phyloP scores from a whole-genome alignment of 2,329 filamentous ascomycete genomes.

The Nemania sp. region DNA sequence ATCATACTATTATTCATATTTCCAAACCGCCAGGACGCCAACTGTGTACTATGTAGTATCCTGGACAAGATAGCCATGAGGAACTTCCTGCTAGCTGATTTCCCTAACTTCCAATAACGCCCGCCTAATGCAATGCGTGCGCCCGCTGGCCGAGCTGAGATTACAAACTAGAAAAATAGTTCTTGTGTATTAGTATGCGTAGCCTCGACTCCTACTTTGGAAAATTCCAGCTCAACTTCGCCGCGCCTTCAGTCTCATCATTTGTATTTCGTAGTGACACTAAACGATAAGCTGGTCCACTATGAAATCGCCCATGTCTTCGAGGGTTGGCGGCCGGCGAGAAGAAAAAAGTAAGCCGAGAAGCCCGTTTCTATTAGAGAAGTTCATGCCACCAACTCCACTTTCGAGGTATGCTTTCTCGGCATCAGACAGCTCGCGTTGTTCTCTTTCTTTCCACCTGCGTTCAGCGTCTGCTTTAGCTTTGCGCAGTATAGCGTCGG shows the following conservation, averaged over 20 bases:
- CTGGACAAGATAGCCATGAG: constrained; percentile 2
- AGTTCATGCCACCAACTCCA: constrained; percentile 25
- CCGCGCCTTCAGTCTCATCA: too few species aligned
- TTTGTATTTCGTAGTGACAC: constrained; percentile 16
- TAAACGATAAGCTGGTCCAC: constrained; percentile 37
- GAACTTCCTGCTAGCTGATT: not conserved
- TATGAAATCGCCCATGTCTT: constrained; percentile 39
- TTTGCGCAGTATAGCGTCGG: constrained; percentile 66
- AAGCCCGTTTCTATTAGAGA: constrained; percentile 9
- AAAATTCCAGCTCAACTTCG: constrained; percentile 3
- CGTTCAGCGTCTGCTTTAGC: constrained; percentile 73
- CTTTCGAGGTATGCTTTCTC: constrained; percentile 61
- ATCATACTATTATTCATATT: not conserved
- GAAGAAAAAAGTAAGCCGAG: constrained; percentile 24
- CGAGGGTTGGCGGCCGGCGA: constrained; percentile 33
- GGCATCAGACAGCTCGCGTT: constrained; percentile 55
- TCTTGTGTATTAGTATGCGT: constrained; percentile 1
- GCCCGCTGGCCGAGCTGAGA: not conserved
- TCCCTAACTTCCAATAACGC: constrained; percentile 16
- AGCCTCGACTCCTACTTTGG: not conserved
- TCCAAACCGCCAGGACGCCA: not conserved
- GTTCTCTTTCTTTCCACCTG: constrained; percentile 70
- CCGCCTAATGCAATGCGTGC: constrained; percentile 16
- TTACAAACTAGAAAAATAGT: not conserved
- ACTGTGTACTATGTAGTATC: not conserved